Percentiles rank a stretch among this genome's conserved stretches.
phyloP scores from a whole-genome alignment of 495 filamentous ascomycete genomes.

The Cercophora newfieldiana region DNA sequence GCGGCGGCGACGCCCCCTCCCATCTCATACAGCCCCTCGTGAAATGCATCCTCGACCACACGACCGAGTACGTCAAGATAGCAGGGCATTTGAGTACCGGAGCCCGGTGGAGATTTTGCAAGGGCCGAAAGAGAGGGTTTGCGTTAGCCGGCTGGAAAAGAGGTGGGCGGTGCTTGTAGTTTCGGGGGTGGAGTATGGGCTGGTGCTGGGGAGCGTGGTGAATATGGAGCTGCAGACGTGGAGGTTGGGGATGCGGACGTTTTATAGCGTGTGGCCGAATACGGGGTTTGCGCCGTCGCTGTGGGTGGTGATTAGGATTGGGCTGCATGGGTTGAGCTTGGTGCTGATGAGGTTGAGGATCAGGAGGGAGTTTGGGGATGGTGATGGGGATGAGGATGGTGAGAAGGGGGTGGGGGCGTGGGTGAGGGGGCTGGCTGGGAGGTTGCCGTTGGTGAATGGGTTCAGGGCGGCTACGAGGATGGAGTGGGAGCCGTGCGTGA shows the following conservation, averaged over 20 bases:
- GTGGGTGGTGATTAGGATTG: slow-evolving; percentile 19
- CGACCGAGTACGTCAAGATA: slow-evolving; percentile 23
- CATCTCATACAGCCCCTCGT: slow-evolving; percentile 19
- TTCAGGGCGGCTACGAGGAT: background rate
- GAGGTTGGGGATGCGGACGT: slow-evolving; percentile 16
- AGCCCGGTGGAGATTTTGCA: slow-evolving; percentile 21
- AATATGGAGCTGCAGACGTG: slow-evolving; percentile 20
- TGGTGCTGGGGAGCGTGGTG: slow-evolving; percentile 10
- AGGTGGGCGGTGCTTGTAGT: background rate
- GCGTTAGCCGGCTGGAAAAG: background rate
- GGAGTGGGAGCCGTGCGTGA: background rate
- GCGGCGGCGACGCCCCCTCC: slow-evolving; percentile 12
- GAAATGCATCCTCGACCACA: slow-evolving; percentile 26
- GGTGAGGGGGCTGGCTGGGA: background rate
- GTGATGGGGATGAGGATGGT: background rate
- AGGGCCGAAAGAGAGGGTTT: background rate
- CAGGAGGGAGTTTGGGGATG: background rate
- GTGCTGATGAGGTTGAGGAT: slow-evolving; percentile 17
- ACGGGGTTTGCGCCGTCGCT: slow-evolving; percentile 10
- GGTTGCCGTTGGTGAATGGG: background rate
- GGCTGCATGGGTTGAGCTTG: slow-evolving; percentile 11
- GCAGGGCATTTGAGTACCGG: slow-evolving; percentile 24
- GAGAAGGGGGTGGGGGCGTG: background rate
- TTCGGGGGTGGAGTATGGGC: slow-evolving; percentile 15
- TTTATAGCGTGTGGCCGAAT: slow-evolving; percentile 17